Evolutionary conservation across 805 yeast genomes (phyloP), one percentile per base, ranked within the genome.

Genomic region (Candida ascalaphidarum): DNA sequence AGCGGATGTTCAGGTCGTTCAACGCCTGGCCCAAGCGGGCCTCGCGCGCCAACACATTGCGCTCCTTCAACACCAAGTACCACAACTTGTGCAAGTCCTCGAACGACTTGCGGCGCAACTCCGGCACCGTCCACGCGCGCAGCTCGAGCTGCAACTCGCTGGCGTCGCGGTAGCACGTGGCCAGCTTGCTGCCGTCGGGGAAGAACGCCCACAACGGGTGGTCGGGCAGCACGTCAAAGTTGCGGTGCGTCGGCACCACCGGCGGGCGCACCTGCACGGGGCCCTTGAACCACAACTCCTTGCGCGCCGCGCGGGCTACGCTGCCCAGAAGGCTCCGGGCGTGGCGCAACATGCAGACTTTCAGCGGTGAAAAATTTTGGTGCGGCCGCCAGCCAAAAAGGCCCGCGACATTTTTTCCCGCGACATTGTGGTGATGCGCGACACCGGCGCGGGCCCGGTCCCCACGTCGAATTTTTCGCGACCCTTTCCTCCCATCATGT

Each of bases 161-260:
- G 3, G 68, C 55, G 2, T 63, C 50, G 41, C 96, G 71, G 34
- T 81, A 57, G 34, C 77, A 74, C 7, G 41, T 32, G 43, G 68
- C 64, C 32, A 76, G 65, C 22, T 81, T 69, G 38, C 51, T 49
- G 4, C 65, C 68, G 4, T 48, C 50, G 9, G 58, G 54, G 61
- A 89, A 92, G 52, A 92, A 92, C 44, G 82, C 88, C 95, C 96
- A 92, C 38, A 92, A 65, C 17, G 97, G 98, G 56, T 92, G 98
- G 50, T 81, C 81, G 4, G 80, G 89, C 10, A 75, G 69, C 19
- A 82, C 81, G 34, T 67, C 67, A 30, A 88, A 66, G 52, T 83
- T 83, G 38, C 68, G 64, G 30, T 71, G 77, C 2, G 92, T 71
- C 11, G 98, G 97, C 10, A 83, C 71, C 40, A 92, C 80, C 11